Evolutionary conservation across 768 basidiomycete genomes (phyloP).

Genomic region (Neoboletus subvelutipes): DNA sequence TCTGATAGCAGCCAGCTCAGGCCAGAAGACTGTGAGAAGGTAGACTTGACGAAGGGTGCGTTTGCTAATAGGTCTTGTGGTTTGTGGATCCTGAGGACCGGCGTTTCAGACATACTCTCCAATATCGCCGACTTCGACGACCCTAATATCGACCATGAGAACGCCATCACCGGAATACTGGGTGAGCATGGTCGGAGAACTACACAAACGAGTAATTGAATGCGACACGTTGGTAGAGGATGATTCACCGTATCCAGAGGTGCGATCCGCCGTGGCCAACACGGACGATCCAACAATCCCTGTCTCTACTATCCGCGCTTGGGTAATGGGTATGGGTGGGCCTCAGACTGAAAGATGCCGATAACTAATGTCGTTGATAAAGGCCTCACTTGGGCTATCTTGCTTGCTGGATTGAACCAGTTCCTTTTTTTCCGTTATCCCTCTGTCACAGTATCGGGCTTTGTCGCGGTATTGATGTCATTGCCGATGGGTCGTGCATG

Average conservation of each 20-base stretch:
- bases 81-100: not conserved
- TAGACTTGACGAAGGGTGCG: conserved; percentile 9
- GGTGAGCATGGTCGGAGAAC: conserved; percentile 12
- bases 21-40: conserved; percentile 18
- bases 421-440: conserved; percentile 77
- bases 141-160: conserved; percentile 35
- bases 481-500: conserved; percentile 69
- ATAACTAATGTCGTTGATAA: not conserved
- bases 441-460: conserved; percentile 36
- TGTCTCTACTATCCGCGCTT: conserved; percentile 55
- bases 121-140: conserved; percentile 32
- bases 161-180: conserved; percentile 10
- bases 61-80: not conserved
- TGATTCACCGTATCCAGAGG: conserved; percentile 85
- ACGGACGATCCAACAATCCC: conserved; percentile 70
- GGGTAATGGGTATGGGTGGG: conserved; percentile 46
- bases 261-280: conserved; percentile 73
- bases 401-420: conserved; percentile 74
- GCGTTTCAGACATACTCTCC: conserved; percentile 1
- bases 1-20: not conserved
- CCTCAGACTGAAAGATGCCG: fast-evolving
- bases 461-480: conserved; percentile 69
- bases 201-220: conserved; percentile 12
- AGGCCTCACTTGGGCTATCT: conserved; percentile 48
- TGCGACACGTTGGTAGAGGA: conserved; percentile 46